Conservation (phyloP, 2,329 filamentous ascomycete species). For the Talaromyces amestolkiae region DNA sequence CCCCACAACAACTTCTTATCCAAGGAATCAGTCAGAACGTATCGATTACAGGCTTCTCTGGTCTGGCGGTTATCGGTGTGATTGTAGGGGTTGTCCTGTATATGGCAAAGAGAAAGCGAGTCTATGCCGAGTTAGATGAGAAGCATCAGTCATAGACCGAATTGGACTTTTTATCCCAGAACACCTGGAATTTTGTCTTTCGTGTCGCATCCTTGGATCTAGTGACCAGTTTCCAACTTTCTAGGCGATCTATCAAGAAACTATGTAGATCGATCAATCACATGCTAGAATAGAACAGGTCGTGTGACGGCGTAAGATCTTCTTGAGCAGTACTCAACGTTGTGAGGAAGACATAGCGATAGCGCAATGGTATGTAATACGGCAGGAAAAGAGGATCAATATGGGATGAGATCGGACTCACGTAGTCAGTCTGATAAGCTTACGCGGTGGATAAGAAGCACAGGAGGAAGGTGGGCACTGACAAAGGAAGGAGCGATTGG, state of each 20-base stretch:
- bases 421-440: background rate
- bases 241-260: background rate
- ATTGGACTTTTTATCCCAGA: background rate
- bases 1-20: constrained; percentile 17
- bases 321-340: background rate
- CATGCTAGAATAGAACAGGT: background rate
- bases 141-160: background rate
- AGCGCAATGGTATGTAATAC: background rate
- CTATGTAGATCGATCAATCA: background rate
- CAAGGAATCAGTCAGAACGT: background rate
- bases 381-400: background rate
- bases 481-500: constrained; percentile 1
- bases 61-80: constrained; percentile 24
- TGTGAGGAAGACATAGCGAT: no score
- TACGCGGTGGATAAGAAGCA: background rate
- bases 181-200: background rate
- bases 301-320: background rate
- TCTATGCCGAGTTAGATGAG: constrained; percentile 3
- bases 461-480: background rate
- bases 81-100: constrained; percentile 23
- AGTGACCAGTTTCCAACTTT: background rate
- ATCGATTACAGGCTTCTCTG: constrained; percentile 20
- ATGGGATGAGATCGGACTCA: background rate
- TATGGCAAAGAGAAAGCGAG: constrained; percentile 4
- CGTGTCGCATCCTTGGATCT: background rate